Evolutionary conservation across 2,329 filamentous ascomycete species (phyloP), one percentile per base, ranked within the genome.

Genomic region (Ophiocordyceps camponoti-leonardi): DNA sequence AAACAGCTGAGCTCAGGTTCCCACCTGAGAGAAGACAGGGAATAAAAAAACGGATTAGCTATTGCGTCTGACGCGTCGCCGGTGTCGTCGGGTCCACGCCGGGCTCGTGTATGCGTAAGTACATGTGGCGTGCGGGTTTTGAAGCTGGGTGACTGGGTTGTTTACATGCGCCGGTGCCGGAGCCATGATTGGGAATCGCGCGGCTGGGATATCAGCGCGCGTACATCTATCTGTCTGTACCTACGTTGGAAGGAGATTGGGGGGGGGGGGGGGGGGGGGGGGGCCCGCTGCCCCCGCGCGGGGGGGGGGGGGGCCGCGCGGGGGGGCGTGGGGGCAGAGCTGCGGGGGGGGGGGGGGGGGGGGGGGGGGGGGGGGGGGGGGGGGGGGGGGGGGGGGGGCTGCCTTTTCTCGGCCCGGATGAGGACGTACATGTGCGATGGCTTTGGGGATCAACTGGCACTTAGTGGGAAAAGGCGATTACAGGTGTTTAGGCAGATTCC

Each of bases 1-100:
- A 23, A 30, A n/a, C n/a, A n/a, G n/a, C n/a, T 3, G 42, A 43
- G 41, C 26, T 30, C 33, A 48, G 44, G 46, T 16, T 41, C 44
- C 33, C 42, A 22, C 23, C 28, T 33, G 33, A 20, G 37, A 28
- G 2, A 28, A 45, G 46, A 28, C 30, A 43, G 43, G 44, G 20
- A 45, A 43, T 43, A 33, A 35, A 47, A 8, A 39, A 35, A 7
- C n/a, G n/a, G n/a, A n/a, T n/a, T n/a, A 40, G 35, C 6, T 41
- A 23, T 37, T 37, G 33, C 33, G 33, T 14, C 33, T n/a, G 33
- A 37, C 12, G 16, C 16, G 14, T 37, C 33, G 33, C 33, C 33
- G n/a, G 33, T 18, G 33, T 37, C 33, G 3, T 37, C 33, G 33
- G 14, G 10, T 37, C 14, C 14, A n/a, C 31, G 31, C 13, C 31